A percentile compares a stretch with the other conserved stretches of the same genome.
phyloP scores from a whole-genome alignment of 352 stramenopile genomes.

The Phytopythium helicoides region DNA sequence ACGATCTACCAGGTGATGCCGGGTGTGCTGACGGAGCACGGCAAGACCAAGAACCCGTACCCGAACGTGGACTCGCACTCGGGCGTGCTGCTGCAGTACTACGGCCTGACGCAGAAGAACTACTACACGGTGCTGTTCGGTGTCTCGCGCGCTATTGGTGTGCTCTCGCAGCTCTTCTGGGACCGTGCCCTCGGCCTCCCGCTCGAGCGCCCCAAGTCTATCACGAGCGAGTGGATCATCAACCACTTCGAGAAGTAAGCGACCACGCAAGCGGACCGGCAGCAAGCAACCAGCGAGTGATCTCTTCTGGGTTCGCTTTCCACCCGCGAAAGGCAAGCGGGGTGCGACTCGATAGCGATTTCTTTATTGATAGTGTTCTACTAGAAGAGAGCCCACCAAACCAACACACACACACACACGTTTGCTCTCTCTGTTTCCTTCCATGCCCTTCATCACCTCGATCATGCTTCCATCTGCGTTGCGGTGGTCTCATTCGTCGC shows the following conservation, averaged over 20 bases:
- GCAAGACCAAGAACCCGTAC: constrained; percentile 99
- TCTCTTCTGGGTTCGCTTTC: not conserved
- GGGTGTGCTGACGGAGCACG: constrained; percentile 97
- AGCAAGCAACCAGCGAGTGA: constrained; percentile 7
- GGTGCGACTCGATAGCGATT: not conserved
- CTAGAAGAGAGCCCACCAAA: constrained; percentile 4
- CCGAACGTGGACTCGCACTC: constrained; percentile 99
- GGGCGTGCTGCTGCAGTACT: constrained; percentile 98
- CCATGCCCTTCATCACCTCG: not conserved
- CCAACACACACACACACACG: not conserved
- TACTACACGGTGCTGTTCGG: constrained; percentile 99
- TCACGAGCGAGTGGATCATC: constrained; percentile 98
- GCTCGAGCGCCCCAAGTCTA: constrained; percentile 98
- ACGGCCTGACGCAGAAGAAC: constrained; percentile 99
- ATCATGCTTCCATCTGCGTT: too few relatives aligned
- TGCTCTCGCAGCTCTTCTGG: constrained; percentile 98
- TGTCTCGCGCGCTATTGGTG: constrained; percentile 97
- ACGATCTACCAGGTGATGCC: constrained; percentile 99
- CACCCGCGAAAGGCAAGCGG: constrained; percentile 3
- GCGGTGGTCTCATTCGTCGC: too few relatives aligned
- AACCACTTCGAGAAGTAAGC: constrained; percentile 90
- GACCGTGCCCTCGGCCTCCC: constrained; percentile 97
- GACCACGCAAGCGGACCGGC: constrained; percentile 2
- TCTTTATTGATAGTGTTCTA: constrained; percentile 35
- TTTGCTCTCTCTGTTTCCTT: not conserved